These are phyloP conservation scores for Talaromyces thailandensis DNA, from an alignment of 495 filamentous ascomycete species.

Conservation along the genomic window DNA sequence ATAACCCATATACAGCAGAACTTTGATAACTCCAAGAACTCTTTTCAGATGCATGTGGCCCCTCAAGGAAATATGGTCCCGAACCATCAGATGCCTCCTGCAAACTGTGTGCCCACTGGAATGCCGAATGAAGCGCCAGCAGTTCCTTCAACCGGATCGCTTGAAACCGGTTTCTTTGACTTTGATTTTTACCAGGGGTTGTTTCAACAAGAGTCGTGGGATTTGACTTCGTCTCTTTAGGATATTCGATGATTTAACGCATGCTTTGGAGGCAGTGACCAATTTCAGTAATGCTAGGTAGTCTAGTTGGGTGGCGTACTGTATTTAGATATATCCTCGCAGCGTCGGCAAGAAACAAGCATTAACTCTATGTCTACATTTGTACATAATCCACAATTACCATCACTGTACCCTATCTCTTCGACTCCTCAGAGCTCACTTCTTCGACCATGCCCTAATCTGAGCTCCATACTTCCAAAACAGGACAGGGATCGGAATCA, in stretches of 20 bases:
- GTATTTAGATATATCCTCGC: background rate
- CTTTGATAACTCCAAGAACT: background rate
- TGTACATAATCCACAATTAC: background rate
- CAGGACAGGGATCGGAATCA: constrained; percentile 31
- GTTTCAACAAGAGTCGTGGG: background rate
- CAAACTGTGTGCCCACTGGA: background rate
- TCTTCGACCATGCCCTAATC: constrained; percentile 16
- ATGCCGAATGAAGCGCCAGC: background rate
- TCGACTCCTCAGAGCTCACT: background rate
- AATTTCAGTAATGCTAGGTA: background rate
- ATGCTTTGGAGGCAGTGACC: background rate
- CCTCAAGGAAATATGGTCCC: background rate
- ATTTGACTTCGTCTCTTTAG: background rate
- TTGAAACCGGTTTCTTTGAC: background rate
- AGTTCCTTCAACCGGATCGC: background rate
- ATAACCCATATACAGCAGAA: background rate
- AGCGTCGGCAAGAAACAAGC: background rate
- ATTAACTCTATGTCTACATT: background rate
- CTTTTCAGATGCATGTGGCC: background rate
- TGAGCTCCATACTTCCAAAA: constrained; percentile 24
- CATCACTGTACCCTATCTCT: background rate
- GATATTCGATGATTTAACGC: background rate
- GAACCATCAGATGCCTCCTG: background rate
- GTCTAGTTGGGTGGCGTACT: background rate
- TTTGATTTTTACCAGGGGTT: constrained; percentile 1